Percentiles rank a stretch among this genome's conserved stretches.
Evolutionary conservation across 108 stramenopile genomes (phyloP).

Genomic region (Cyclotella choctawhatcheeana): DNA sequence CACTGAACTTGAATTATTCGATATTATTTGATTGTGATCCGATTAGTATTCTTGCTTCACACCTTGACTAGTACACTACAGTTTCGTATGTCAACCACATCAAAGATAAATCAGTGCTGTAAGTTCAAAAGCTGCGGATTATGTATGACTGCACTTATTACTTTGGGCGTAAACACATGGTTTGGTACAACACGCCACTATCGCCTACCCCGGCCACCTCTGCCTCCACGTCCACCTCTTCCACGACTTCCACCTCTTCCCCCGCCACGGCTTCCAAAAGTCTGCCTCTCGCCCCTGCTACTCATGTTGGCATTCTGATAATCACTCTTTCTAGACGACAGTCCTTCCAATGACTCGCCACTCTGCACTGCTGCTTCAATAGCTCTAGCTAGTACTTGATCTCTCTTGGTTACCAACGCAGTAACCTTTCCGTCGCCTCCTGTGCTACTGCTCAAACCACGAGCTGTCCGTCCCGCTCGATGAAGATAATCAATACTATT

Average conservation of each 20-base stretch:
- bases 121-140: too few species aligned
- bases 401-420: conserved; percentile 85
- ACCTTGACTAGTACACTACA: too few species aligned
- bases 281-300: too few species aligned
- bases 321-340: conserved; percentile 84
- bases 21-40: too few species aligned
- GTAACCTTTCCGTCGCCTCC: conserved; percentile 80
- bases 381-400: conserved; percentile 84
- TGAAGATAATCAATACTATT: conserved; percentile 94
- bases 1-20: too few species aligned
- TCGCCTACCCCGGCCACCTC: conserved; percentile 10
- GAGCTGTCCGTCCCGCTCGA: conserved; percentile 91
- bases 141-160: too few species aligned
- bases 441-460: conserved; percentile 52
- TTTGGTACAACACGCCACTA: background rate
- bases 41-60: too few species aligned
- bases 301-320: conserved; percentile 63
- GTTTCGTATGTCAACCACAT: too few species aligned
- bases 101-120: too few species aligned
- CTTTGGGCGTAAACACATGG: too few species aligned
- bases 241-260: conserved; percentile 21
- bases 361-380: conserved; percentile 80
- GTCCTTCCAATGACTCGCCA: conserved; percentile 83
- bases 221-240: conserved; percentile 26
- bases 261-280: conserved; percentile 11